Base-by-base conservation (phyloP, 768 basidiomycete genomes). In the Xerocomellus intermedius region DNA sequence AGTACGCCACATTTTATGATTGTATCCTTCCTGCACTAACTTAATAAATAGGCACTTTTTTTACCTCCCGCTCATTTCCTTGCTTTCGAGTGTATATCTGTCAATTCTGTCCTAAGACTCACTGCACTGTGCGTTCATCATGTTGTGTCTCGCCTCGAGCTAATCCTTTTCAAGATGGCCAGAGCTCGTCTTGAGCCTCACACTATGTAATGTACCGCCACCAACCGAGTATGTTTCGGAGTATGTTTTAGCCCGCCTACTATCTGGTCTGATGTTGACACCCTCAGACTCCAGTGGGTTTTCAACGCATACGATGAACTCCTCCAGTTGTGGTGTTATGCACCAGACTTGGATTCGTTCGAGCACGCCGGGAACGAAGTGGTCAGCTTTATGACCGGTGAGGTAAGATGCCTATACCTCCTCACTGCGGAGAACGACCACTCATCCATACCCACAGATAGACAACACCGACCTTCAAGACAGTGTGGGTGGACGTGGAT, bases 61-160 rank as follows among this genome's bases (percentile, higher is more conserved):
- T 73, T 91, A 14, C 83, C 89, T 8, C 79, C 87, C 1, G 77
- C 82, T 43, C 90, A 92, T 66, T 75, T 92, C 33, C 78, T 91
- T 47, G 87, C 87, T 10, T 73, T 84, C n/a, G 87, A 89, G 58
- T 75, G 75, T 50, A 65, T 83, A 32, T 79, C 83, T 26, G 75
- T 82, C 7, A 80, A 77, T 61, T 75, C 77, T 54, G 87, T 83
- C 8, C 69, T 88, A 38, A 79, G 88, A 33, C 82, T 92, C 60
- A 78, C 86, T 2, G 69, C 80, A 3, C 59, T 91, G 89, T 89
- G 58, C 56, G 87, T 77, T 8, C 43, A 46, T 30, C 32, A 7
- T 50, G 21, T 58, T 46, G n/a, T 24, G 26, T 26, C 36, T 21
- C 22, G 21, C 8, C n/a, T 42, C 22, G 8, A 39, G 48, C 59